A percentile compares a stretch with the other conserved stretches of the same genome.
phyloP scores from a whole-genome alignment of 352 stramenopile species.

The Pythium oligandrum region DNA sequence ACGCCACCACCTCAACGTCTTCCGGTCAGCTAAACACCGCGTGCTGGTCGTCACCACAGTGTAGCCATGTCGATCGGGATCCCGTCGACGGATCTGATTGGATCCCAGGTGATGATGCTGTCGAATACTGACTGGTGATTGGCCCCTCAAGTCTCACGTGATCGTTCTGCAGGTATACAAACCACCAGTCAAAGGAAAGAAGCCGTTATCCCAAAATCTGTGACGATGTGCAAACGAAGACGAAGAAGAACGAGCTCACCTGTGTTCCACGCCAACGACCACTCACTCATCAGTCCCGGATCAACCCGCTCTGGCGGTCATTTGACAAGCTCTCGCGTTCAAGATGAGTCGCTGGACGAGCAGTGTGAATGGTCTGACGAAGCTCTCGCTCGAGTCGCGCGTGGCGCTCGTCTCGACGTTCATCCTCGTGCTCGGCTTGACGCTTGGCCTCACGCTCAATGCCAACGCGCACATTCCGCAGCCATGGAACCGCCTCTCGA shows the following conservation, averaged over 20 bases:
- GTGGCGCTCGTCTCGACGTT: slow-evolving; percentile 37
- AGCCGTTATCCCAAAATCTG: slow-evolving; percentile 6
- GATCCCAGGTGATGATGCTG: slow-evolving; percentile 7
- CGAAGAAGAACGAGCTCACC: not conserved
- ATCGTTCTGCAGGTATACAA: slow-evolving; percentile 1
- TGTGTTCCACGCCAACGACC: not conserved
- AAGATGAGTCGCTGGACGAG: too few species aligned
- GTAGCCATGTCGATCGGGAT: slow-evolving; percentile 13
- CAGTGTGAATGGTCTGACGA: not conserved
- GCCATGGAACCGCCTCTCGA: slow-evolving; percentile 82
- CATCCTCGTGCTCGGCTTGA: slow-evolving; percentile 52
- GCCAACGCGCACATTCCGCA: slow-evolving; percentile 77
- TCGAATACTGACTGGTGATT: slow-evolving; percentile 15
- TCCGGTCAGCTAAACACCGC: slow-evolving; percentile 23
- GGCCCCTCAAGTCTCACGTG: slow-evolving; percentile 13
- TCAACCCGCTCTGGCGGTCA: too few species aligned
- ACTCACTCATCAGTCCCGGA: not conserved
- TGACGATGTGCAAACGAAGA: slow-evolving; percentile 13
- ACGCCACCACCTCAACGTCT: slow-evolving; percentile 26
- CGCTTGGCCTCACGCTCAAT: slow-evolving; percentile 53
- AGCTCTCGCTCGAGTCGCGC: slow-evolving; percentile 25
- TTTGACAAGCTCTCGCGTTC: too few species aligned
- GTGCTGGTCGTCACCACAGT: slow-evolving; percentile 24
- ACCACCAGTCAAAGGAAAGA: slow-evolving; percentile 3
- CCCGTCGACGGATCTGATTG: not conserved